Evolutionary conservation across 805 yeast species (phyloP), one percentile per base, ranked within the genome.

Genomic region (Yamadazyma sp.): DNA sequence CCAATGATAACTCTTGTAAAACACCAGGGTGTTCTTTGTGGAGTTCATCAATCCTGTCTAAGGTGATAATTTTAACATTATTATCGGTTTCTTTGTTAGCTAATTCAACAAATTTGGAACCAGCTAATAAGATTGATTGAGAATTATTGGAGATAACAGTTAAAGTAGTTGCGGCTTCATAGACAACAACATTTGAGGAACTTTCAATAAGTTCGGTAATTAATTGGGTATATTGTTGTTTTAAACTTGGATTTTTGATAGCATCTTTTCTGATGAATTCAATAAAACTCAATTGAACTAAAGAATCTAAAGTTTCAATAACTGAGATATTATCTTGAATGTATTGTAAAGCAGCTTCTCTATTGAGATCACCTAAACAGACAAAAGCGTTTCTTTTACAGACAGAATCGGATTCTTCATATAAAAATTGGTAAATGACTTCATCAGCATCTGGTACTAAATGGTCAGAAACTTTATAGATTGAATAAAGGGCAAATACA

Each of bases 401-500:
- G 13, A 94, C 86, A 22, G 95, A 82, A 58, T 93, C 98, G 40
- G 84, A 78, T 65, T 93, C 99, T 21, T 78, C 82, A 33, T 70
- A 73, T 53, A 93, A 70, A 58, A 88, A 86, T 36, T 75, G 75
- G 45, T 72, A 69, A 46, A 91, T 71, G 43, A 91, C 73, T 47
- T 86, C 95, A 35, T 88, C 82, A n/a, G 97, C 96, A 65, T 94
- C 98, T 5, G 98, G 98, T 30, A 86, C 75, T 56, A 93, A 75
- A 62, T 85, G 91, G 26, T 84, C 88, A 22, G 95, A 80, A 34
- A 83, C 89, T 55, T 80, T 73, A 60, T 76, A 84, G 49, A 93
- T 86, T 16, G 95, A 80, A 50, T 75, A 77, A 40, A 93, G 78
- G 27, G 98, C 95, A 62, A 91, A 82, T 15, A 87, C 89, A 5